These are phyloP conservation scores for Croton laevigatus DNA, from an alignment of 441 rosid genomes.

Conservation along the genomic window DNA sequence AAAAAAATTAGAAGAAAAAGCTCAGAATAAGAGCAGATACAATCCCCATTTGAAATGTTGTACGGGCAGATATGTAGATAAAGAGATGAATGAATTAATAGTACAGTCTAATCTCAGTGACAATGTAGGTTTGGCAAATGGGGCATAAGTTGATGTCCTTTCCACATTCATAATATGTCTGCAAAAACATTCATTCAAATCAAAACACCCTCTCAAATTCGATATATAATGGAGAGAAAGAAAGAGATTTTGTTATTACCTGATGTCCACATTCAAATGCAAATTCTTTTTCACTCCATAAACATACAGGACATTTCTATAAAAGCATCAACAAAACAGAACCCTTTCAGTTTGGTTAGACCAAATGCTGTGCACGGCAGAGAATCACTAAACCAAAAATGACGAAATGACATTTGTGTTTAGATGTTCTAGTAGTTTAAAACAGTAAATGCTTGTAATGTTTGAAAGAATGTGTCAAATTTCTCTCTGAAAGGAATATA, in stretches of 20 bases:
- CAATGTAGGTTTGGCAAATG: constrained; percentile 28
- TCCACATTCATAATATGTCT: constrained; percentile 46
- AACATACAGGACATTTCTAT: constrained; percentile 25
- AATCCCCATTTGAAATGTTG: too few species aligned
- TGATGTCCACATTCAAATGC: constrained; percentile 34
- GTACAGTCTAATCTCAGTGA: constrained; percentile 31
- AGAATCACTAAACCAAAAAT: too few species aligned
- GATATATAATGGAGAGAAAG: not conserved
- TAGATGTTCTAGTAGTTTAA: too few species aligned
- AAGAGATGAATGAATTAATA: constrained; percentile 16
- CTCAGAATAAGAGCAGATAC: too few species aligned
- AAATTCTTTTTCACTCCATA: constrained; percentile 21
- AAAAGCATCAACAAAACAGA: not conserved
- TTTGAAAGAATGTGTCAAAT: not conserved
- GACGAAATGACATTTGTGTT: too few species aligned
- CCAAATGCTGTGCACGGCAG: too few species aligned
- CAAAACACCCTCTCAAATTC: not conserved
- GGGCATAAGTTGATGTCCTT: constrained; percentile 32
- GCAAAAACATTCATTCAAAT: constrained; percentile 18
- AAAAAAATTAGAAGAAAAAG: too few species aligned
- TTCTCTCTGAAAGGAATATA: not conserved
- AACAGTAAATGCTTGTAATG: too few species aligned
- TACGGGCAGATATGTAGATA: too few species aligned
- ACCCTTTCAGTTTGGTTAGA: too few species aligned
- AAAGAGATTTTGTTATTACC: constrained; percentile 9